These are phyloP conservation scores for Fomitopsis palustris DNA, from an alignment of 1,284 basidiomycete species.

Conservation along the genomic window DNA sequence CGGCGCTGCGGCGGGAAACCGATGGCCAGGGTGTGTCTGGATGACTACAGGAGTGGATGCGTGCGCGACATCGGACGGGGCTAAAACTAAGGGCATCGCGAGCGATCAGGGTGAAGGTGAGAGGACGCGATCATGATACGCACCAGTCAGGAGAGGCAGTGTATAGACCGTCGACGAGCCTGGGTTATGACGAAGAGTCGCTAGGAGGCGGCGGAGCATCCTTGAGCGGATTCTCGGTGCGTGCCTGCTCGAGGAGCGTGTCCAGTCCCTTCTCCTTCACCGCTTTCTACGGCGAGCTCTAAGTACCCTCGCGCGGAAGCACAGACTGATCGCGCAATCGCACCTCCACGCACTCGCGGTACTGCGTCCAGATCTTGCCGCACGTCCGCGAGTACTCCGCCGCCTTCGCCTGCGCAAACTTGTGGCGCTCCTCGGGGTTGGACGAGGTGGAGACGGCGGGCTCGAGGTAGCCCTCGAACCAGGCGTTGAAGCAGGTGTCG, in stretches of 20 bases:
- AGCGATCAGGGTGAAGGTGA: neutral
- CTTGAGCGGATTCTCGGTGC: constrained; percentile 76
- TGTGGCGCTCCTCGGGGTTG: constrained; percentile 36
- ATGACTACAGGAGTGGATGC: too few species aligned
- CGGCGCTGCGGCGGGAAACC: too few species aligned
- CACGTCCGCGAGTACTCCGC: constrained; percentile 83
- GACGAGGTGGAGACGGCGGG: constrained; percentile 50
- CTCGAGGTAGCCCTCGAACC: constrained; percentile 94
- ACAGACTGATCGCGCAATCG: constrained; percentile 9
- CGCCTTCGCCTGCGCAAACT: constrained; percentile 55
- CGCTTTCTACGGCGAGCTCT: constrained; percentile 56
- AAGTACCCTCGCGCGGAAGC: neutral
- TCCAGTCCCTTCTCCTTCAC: constrained; percentile 79
- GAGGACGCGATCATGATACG: neutral
- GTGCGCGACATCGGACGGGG: too few species aligned
- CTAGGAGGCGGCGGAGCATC: constrained; percentile 35
- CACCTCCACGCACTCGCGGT: constrained; percentile 79
- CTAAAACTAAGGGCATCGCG: too few species aligned
- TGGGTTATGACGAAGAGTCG: neutral
- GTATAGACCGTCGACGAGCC: neutral
- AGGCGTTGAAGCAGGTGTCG: constrained; percentile 92
- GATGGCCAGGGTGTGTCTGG: too few species aligned
- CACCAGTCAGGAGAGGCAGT: neutral
- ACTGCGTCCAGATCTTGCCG: constrained; percentile 76
- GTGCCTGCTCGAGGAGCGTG: constrained; percentile 73